These are phyloP conservation scores for Cairneyella variabilis DNA, from an alignment of 495 filamentous ascomycete genomes.

Conservation along the genomic window DNA sequence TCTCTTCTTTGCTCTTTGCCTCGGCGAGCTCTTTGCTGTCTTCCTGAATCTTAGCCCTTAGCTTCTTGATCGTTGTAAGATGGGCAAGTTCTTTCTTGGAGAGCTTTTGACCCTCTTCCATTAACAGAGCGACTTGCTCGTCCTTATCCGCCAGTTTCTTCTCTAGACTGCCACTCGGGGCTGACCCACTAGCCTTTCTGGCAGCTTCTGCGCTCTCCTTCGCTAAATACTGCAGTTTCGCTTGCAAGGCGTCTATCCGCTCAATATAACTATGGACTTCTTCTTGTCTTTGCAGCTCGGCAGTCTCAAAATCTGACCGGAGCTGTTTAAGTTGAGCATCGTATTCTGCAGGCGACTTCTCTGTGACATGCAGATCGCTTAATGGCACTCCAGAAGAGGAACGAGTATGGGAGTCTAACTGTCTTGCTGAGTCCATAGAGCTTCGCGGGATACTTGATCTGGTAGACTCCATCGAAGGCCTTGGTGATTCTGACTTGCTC, in stretches of 20 bases:
- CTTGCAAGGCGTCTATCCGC: constrained; percentile 86
- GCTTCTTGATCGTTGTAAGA: constrained; percentile 75
- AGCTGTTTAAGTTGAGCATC: constrained; percentile 40
- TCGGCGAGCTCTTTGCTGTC: constrained; percentile 62
- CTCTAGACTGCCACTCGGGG: constrained; percentile 60
- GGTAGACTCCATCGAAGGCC: constrained; percentile 17
- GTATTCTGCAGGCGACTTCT: constrained; percentile 18
- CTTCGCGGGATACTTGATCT: constrained; percentile 19
- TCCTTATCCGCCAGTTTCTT: constrained; percentile 84
- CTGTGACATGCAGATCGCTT: background rate
- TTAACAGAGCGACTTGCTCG: constrained; percentile 79
- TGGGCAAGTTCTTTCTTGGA: constrained; percentile 82
- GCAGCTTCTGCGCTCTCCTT: constrained; percentile 72
- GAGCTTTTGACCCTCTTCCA: constrained; percentile 90
- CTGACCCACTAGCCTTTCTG: constrained; percentile 54
- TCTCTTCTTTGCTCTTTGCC: constrained; percentile 60
- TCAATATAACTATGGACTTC: constrained; percentile 81
- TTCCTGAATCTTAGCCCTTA: constrained; percentile 58
- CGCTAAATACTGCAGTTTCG: constrained; percentile 83
- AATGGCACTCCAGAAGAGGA: background rate
- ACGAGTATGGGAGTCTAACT: background rate
- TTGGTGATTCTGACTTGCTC: background rate
- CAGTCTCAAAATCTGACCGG: constrained; percentile 53
- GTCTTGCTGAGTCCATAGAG: constrained; percentile 18
- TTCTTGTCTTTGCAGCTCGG: constrained; percentile 65